A percentile compares a stretch with the other conserved stretches of the same genome.
These are phyloP conservation scores for Yamadazyma pseudoaaseri DNA, from an alignment of 1,139 yeast species.

Conservation along the genomic window DNA sequence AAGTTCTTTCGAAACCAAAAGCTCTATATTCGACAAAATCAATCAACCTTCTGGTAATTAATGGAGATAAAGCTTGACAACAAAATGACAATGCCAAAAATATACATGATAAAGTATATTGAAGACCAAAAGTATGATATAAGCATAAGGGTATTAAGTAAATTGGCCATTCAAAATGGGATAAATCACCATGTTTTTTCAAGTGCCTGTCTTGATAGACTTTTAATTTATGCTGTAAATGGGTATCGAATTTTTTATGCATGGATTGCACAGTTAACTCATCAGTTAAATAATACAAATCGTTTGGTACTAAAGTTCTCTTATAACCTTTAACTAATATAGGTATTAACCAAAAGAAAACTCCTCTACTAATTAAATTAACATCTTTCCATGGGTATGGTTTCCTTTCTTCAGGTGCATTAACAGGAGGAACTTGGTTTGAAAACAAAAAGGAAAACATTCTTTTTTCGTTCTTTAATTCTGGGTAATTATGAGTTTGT, in stretches of 20 bases:
- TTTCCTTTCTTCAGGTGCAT: constrained; percentile 35
- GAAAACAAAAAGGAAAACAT: constrained; percentile 34
- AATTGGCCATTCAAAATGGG: constrained; percentile 36
- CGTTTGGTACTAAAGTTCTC: constrained; percentile 40
- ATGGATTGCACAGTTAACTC: constrained; percentile 40
- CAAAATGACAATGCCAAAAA: constrained; percentile 38
- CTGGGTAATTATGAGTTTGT: constrained; percentile 3
- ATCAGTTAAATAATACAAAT: constrained; percentile 38
- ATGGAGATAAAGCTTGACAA: constrained; percentile 42
- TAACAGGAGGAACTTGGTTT: constrained; percentile 35
- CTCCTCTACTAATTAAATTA: constrained; percentile 24
- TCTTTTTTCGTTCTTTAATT: constrained; percentile 28
- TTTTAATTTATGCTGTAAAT: constrained; percentile 23
- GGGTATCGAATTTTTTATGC: constrained; percentile 30
- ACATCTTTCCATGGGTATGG: constrained; percentile 37
- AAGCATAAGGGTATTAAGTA: constrained; percentile 36
- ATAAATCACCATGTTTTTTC: constrained; percentile 21
- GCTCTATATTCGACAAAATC: constrained; percentile 38
- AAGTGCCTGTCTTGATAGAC: constrained; percentile 24
- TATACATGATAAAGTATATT: constrained; percentile 33
- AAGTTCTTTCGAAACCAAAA: constrained; percentile 32
- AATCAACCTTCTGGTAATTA: constrained; percentile 38
- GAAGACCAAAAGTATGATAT: constrained; percentile 37
- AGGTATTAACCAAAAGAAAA: constrained; percentile 46
- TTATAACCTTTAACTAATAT: constrained; percentile 41